Conservation (phyloP, 2,329 filamentous ascomycete species). For the Arthrobotrys entomopaga region DNA sequence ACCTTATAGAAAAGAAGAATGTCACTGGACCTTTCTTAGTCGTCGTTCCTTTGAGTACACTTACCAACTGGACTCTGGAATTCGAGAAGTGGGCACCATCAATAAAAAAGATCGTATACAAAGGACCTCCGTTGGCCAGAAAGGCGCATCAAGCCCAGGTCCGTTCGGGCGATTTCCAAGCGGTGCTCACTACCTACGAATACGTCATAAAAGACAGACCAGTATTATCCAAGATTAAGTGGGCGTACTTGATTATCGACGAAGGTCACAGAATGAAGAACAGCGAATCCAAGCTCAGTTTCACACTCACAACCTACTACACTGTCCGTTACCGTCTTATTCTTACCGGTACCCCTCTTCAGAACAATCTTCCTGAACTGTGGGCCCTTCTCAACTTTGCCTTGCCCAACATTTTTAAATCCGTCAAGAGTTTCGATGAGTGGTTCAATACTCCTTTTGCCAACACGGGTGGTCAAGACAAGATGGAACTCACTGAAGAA, state of each 20-base stretch:
- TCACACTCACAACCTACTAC: conserved; percentile 94
- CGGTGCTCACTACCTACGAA: conserved; percentile 95
- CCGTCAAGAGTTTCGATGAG: conserved; percentile 97
- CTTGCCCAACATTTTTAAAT: conserved; percentile 98
- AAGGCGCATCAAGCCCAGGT: conserved; percentile 94
- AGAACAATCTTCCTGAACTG: conserved; percentile 95
- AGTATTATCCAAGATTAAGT: conserved; percentile 96
- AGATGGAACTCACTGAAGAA: conserved; percentile 99
- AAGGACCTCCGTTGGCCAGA: conserved; percentile 86
- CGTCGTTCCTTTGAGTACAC: conserved; percentile 93
- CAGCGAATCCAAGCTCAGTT: conserved; percentile 91
- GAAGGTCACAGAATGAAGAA: conserved; percentile 99
- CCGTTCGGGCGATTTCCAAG: conserved; percentile 93
- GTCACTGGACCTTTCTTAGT: conserved; percentile 93
- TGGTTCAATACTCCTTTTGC: conserved; percentile 99
- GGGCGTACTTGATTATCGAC: conserved; percentile 99
- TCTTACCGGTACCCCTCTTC: conserved; percentile 93
- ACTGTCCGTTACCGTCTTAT: conserved; percentile 94
- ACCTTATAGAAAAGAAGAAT: conserved; percentile 94
- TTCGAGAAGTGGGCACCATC: conserved; percentile 99
- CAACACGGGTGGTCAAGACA: conserved; percentile 96
- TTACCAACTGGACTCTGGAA: conserved; percentile 98
- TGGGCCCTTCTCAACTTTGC: conserved; percentile 99
- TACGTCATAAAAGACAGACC: conserved; percentile 99
- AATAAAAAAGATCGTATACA: conserved; percentile 90